Base-by-base conservation (phyloP, 176 grass and related monocot species). In the Chrysopogon serrulatus region DNA sequence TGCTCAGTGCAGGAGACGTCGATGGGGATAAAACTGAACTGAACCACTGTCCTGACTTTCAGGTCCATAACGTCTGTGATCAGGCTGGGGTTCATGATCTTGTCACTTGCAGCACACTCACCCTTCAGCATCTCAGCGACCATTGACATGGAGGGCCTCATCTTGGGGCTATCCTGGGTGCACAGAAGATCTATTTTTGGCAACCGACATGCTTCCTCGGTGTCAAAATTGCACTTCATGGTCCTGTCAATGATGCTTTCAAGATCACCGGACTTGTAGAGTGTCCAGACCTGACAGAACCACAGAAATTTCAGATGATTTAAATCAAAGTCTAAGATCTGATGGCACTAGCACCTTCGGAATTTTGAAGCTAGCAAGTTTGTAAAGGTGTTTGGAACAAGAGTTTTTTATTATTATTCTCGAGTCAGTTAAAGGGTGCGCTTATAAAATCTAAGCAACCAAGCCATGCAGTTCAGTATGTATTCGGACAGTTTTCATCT, bases 1-100 rank as follows among this genome's bases (percentile, higher is more conserved):
- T 74, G 31, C 65, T 74, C 1, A 76, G 63, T 71, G 54, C 17
- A 35, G 88, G 79, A 85, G 85, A 88, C 47, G 82, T 59, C 13
- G 76, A 18, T 18, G 82, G 86, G 36, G 81, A 82, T 45, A 49
- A 88, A 7, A 63, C 32, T 87, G 10, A 28, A 41, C 59, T 83
- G 68, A 37, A 43, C 6, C 2, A 54, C 21, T 31, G 72, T 60
- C 72, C 87, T 87, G n/a, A 95, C 65, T 90, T 95, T 93, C 8
- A 95, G 84, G 62, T 95, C 90, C 90, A 91, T 98, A 73, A 95
- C 87, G 19, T 98, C 95, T 73, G 95, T 82, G 80, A 98, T 95
- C 56, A 98, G 66, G 65, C 92, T 88, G 4, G 95, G 92, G 78
- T 90, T 95, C 67, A 54, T 95, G 83, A 98, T 93, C 84, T 74